phyloP scores from a whole-genome alignment of 1,139 yeast genomes.

The Saccharomycopsis crataegensis region DNA sequence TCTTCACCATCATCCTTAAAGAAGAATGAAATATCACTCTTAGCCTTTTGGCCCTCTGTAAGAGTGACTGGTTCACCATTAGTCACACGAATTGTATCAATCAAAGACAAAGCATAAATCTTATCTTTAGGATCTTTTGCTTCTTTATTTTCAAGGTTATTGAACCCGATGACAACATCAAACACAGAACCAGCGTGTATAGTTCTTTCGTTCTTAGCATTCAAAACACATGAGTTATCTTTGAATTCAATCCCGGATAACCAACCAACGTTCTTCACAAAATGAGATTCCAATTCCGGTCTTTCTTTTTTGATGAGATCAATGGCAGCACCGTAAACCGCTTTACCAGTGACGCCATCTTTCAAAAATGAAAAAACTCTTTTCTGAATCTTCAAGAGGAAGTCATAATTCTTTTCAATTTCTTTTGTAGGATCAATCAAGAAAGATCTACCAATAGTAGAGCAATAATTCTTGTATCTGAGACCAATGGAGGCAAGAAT shows the following conservation, averaged over 20 bases:
- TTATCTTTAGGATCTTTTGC: constrained; percentile 43
- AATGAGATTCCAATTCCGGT: constrained; percentile 58
- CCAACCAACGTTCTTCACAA: constrained; percentile 84
- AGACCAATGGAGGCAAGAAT: constrained; percentile 80
- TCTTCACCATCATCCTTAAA: constrained; percentile 60
- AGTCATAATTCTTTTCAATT: constrained; percentile 74
- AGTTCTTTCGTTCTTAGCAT: constrained; percentile 62
- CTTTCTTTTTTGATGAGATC: constrained; percentile 49
- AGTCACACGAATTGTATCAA: constrained; percentile 72
- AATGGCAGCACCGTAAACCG: constrained; percentile 58
- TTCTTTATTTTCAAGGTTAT: constrained; percentile 42
- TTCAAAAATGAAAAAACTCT: constrained; percentile 53
- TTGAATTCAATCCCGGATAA: constrained; percentile 86
- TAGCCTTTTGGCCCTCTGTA: constrained; percentile 67
- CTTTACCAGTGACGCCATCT: constrained; percentile 60
- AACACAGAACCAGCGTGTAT: constrained; percentile 70
- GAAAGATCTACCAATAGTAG: constrained; percentile 82
- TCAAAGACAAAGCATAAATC: constrained; percentile 60
- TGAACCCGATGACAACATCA: constrained; percentile 73
- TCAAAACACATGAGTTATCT: constrained; percentile 69
- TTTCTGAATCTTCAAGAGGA: constrained; percentile 59
- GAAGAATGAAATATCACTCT: constrained; percentile 75
- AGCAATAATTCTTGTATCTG: constrained; percentile 83
- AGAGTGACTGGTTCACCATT: constrained; percentile 55
- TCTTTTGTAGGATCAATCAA: constrained; percentile 82